Conservation (phyloP, 2,329 filamentous ascomycete species). For the Westerdykella sp. region DNA sequence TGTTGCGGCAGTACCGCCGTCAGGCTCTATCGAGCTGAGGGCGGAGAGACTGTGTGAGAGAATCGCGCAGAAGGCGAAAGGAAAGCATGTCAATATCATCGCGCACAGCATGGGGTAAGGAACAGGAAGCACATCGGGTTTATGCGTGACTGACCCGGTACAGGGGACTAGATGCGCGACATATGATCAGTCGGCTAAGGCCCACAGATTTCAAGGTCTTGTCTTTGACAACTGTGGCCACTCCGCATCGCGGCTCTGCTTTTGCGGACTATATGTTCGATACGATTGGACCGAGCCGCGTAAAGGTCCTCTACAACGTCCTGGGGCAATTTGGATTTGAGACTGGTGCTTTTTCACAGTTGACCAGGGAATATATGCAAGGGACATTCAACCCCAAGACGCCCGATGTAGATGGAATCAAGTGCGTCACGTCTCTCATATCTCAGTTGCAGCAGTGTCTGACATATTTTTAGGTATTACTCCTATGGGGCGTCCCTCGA, state of each 20-base stretch:
- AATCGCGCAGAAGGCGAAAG: slow-evolving; percentile 49
- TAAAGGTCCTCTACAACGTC: slow-evolving; percentile 51
- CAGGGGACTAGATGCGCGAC: slow-evolving; percentile 57
- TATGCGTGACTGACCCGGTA: slow-evolving; percentile 10
- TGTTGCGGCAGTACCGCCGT: slow-evolving; percentile 54
- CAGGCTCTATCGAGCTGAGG: slow-evolving; percentile 53
- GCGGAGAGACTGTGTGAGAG: slow-evolving; percentile 49
- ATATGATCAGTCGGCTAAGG: slow-evolving; percentile 56
- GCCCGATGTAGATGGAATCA: slow-evolving; percentile 49
- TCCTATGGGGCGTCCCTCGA: slow-evolving; percentile 57
- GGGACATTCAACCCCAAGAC: slow-evolving; percentile 55
- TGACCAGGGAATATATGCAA: slow-evolving; percentile 54
- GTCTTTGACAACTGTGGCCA: slow-evolving; percentile 58
- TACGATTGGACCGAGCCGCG: slow-evolving; percentile 48
- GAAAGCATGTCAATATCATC: slow-evolving; percentile 58
- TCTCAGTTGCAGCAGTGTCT: slow-evolving; percentile 16
- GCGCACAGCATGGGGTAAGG: slow-evolving; percentile 54
- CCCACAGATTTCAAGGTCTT: slow-evolving; percentile 68
- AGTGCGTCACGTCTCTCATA: slow-evolving; percentile 26
- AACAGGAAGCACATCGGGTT: background rate
- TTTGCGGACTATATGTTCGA: slow-evolving; percentile 58
- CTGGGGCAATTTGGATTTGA: slow-evolving; percentile 51
- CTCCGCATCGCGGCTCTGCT: slow-evolving; percentile 55
- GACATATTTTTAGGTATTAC: slow-evolving; percentile 44
- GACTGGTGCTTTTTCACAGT: slow-evolving; percentile 55